These are phyloP conservation scores for Ustilago nuda DNA, from an alignment of 1,284 basidiomycete genomes.

Conservation along the genomic window DNA sequence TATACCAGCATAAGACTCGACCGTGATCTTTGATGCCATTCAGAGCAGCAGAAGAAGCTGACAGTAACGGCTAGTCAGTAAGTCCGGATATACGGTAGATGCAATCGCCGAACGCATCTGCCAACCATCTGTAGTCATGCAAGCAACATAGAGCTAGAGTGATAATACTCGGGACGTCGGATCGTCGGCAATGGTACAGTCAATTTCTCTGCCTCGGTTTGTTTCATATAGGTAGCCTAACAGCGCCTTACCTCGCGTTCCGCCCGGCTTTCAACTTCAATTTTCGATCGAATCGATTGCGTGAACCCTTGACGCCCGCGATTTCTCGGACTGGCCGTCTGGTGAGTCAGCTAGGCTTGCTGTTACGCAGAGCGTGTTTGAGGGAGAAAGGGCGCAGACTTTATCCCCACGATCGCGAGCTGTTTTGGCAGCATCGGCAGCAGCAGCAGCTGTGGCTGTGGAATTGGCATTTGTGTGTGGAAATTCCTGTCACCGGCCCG, in stretches of 20 bases:
- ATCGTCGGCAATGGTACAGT: conserved; percentile 14
- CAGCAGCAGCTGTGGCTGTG: too few species aligned
- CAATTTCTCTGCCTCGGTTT: background rate
- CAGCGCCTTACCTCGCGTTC: background rate
- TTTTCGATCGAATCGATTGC: background rate
- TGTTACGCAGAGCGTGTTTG: background rate
- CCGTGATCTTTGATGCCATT: background rate
- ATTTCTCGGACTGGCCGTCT: conserved; percentile 11
- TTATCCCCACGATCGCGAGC: conserved; percentile 21
- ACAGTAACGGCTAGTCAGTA: background rate
- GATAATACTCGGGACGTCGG: conserved; percentile 18
- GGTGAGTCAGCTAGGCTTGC: conserved; percentile 1
- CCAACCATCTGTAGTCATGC: too few species aligned
- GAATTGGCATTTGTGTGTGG: too few species aligned
- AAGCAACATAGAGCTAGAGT: background rate
- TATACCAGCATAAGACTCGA: background rate
- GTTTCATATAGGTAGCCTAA: background rate
- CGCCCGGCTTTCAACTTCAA: conserved; percentile 11
- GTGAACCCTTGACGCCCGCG: conserved; percentile 11
- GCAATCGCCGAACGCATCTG: too few species aligned
- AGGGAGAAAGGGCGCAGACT: background rate
- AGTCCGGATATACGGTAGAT: background rate
- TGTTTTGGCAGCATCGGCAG: too few species aligned
- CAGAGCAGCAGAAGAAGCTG: background rate
- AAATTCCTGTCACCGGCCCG: background rate